Percentiles rank a stretch among this genome's conserved stretches.
Conservation (phyloP, 2,329 filamentous ascomycete genomes). For the Penicillium fuscoglaucum region DNA sequence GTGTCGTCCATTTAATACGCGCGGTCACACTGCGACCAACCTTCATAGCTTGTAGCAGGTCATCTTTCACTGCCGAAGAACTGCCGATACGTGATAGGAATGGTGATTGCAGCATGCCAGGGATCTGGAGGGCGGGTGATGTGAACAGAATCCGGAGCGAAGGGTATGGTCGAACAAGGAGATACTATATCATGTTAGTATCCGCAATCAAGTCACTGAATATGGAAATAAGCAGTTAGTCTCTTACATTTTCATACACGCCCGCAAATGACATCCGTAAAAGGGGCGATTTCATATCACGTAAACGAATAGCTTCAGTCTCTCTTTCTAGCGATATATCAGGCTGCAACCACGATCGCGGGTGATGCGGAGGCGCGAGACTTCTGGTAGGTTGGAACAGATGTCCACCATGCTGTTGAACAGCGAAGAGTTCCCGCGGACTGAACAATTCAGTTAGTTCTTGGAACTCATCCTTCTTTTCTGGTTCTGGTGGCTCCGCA, state of each 20-base stretch:
- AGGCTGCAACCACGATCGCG: slow-evolving; percentile 19
- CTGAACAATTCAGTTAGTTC: slow-evolving; percentile 71
- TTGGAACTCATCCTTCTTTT: slow-evolving; percentile 62
- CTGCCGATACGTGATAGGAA: slow-evolving; percentile 50
- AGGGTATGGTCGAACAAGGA: slow-evolving; percentile 59
- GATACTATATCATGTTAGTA: slow-evolving; percentile 32
- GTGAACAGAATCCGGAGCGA: slow-evolving; percentile 68
- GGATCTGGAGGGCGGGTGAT: slow-evolving; percentile 65
- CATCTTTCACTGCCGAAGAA: slow-evolving; percentile 53
- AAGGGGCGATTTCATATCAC: slow-evolving; percentile 41
- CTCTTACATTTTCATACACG: slow-evolving; percentile 59
- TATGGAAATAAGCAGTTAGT: background rate
- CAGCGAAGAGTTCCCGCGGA: slow-evolving; percentile 63
- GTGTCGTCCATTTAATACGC: slow-evolving; percentile 68
- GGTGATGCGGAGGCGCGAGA: slow-evolving; percentile 5
- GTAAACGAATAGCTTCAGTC: slow-evolving; percentile 32
- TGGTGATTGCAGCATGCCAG: slow-evolving; percentile 64
- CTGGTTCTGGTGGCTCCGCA: slow-evolving; percentile 26
- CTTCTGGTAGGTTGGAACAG: slow-evolving; percentile 32
- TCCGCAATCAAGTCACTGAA: background rate
- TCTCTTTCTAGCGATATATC: slow-evolving; percentile 22
- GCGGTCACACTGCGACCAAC: slow-evolving; percentile 71
- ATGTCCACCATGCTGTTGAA: slow-evolving; percentile 62
- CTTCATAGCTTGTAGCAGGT: slow-evolving; percentile 60
- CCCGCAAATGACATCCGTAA: slow-evolving; percentile 37